A percentile compares a stretch with the other conserved stretches of the same genome.
Evolutionary conservation across 2,329 filamentous ascomycete genomes (phyloP).

Genomic region (Rhinocladiella mackenziei): DNA sequence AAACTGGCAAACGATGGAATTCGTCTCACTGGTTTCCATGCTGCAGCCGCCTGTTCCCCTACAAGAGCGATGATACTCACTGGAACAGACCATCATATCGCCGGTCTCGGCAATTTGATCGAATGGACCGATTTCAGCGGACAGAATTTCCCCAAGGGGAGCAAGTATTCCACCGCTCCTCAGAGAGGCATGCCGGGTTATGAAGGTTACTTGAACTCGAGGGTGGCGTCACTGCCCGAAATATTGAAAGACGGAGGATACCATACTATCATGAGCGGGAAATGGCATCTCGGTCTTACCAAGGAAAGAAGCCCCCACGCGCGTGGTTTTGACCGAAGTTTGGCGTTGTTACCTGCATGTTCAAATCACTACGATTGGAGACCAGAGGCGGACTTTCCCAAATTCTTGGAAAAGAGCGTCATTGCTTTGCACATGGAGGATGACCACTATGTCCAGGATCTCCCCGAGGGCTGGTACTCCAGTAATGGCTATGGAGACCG

Average conservation of each 20-base stretch:
- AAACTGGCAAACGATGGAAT: conserved; percentile 51
- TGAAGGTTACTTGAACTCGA: conserved; percentile 60
- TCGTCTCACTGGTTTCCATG: conserved; percentile 62
- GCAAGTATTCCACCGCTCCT: conserved; percentile 50
- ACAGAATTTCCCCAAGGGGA: conserved; percentile 51
- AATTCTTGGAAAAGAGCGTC: conserved; percentile 40
- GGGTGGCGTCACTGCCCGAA: conserved; percentile 57
- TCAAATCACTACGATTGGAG: conserved; percentile 57
- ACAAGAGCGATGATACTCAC: conserved; percentile 64
- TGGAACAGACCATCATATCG: conserved; percentile 47
- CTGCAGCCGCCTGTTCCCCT: conserved; percentile 62
- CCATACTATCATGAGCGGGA: conserved; percentile 58
- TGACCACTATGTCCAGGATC: conserved; percentile 42
- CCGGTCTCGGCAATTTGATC: conserved; percentile 55
- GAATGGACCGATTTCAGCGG: conserved; percentile 52
- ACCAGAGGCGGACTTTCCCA: conserved; percentile 39
- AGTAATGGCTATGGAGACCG: conserved; percentile 52
- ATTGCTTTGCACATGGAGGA: conserved; percentile 47
- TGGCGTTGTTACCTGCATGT: conserved; percentile 59
- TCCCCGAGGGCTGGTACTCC: conserved; percentile 53
- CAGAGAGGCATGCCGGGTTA: conserved; percentile 59
- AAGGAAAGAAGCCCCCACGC: conserved; percentile 54
- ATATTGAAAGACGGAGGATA: conserved; percentile 57
- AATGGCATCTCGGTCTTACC: conserved; percentile 61
- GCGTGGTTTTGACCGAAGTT: conserved; percentile 57